Base-by-base conservation (phyloP, 163 green algal species). In the Volvox carteri region DNA sequence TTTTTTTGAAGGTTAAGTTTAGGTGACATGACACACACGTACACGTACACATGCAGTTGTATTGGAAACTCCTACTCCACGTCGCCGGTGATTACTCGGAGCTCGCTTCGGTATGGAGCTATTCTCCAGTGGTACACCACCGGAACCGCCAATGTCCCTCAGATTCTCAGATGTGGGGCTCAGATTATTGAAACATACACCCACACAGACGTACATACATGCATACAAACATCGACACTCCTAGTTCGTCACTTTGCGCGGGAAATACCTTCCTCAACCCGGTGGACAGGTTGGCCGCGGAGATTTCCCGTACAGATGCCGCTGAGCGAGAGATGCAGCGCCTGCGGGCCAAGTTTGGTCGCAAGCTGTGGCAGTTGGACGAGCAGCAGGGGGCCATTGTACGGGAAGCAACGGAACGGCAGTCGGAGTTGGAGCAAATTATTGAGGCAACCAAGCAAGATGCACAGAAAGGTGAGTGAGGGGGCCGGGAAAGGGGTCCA, bases 241-340 rank as follows among this genome's bases (percentile, higher is more conserved):
- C 12, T 16, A 58, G 12, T 12, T 58, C 12, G 12, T 25, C 50
- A 60, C 50, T 12, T n/a, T 16, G 50, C 50, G 50, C 50, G 50
- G 14, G 50, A 25, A 25, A 12, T 60, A 16, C 16, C 50, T 60
- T 25, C 54, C 54, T 12, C 54, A 19, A 2, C 8, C 54, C 54
- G 2, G n/a, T n/a, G 4, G 11, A 75, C 60, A 92, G 85, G 80
- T 39, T 93, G 21, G 85, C 90, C 16, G 50, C 62, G 4, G 90
- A 93, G 74, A 93, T 93, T 28, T 81, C 76, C n/a, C 83, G 90
- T 54, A 93, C 86, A 0, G 87, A 92, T 33, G 80, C 73, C 14
- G 76, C 86, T 1, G 90, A 93, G 81, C 44, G 30, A 6, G 86
- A 91, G 78, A 86, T 90, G 85, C 44, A 80, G 50, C 74, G 86